Evolutionary conservation across 805 yeast species (phyloP), one percentile per base, ranked within the genome.

Genomic region (Ogataea methanolica): DNA sequence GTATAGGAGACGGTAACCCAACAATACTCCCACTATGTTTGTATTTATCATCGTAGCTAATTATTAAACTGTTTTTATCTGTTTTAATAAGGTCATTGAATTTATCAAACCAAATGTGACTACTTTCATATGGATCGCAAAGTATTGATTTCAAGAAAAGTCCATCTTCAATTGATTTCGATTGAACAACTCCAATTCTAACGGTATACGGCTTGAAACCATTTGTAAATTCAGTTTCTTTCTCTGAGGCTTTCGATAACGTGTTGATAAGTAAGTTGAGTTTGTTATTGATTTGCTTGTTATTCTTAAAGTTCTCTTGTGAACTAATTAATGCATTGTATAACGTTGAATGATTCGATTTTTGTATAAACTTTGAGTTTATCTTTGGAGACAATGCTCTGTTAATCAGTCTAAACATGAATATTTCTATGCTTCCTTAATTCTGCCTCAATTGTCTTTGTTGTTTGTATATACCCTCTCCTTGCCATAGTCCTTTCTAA

Each of bases 91-190:
- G 36, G 23, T 31, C 21, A 34, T 52, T 39, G 8, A 64, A 44
- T 12, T 44, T 21, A 1, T 36, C 16, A 26, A 51, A 54, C 55
- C 59, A 58, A 14, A 44, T 33, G 35, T 59, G 61, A 42, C 61
- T 59, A 16, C 48, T 44, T 15, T 59, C 62, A 35, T 61, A 47
- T 2, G 70, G 70, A 48, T 66, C 70, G 29, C 59, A 53, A 5
- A 62, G 42, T 16, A 66, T 42, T 8, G 62, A 48, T 41, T 63
- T 57, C 19, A 60, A 21, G 21, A 66, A 52, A 7, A 59, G 50
- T 7, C 63, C 67, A 3, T 39, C 42, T 11, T 44, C 49, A 6
- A 56, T 44, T 3, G 46, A 39, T 4, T 50, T 46, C 0, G 63
- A 53, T 41, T 63, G 66, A 15, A 61, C 47, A 14, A 62, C 43